Conservation (phyloP, 1,139 yeast species). For the Magnusiomyces suaveolens region DNA sequence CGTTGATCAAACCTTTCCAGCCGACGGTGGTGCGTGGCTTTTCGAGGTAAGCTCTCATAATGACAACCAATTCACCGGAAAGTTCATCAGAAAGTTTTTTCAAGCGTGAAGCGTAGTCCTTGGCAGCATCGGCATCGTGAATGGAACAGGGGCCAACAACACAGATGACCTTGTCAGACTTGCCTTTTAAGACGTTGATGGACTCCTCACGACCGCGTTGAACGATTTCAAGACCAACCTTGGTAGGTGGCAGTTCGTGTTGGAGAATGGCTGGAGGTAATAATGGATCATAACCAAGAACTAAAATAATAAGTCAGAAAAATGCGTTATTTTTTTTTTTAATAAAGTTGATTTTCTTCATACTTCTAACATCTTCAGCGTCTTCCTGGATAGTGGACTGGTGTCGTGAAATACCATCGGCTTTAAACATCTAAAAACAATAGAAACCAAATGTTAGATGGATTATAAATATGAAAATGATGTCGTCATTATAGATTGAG, state of each 20-base stretch:
- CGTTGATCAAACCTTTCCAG: constrained; percentile 97
- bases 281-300: constrained; percentile 80
- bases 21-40: constrained; percentile 99
- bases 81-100: constrained; percentile 59
- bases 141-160: constrained; percentile 94
- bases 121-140: constrained; percentile 82
- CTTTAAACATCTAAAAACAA: constrained; percentile 39
- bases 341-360: constrained; percentile 18
- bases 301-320: not conserved
- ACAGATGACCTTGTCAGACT: constrained; percentile 72
- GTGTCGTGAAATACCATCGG: constrained; percentile 29
- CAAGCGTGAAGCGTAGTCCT: constrained; percentile 73
- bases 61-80: constrained; percentile 62
- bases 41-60: constrained; percentile 96
- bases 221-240: constrained; percentile 51
- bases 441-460: too few relatives aligned
- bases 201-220: constrained; percentile 68
- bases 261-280: constrained; percentile 92
- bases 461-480: too few relatives aligned
- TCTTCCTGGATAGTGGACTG: constrained; percentile 37
- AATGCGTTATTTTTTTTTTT: not conserved
- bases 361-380: constrained; percentile 78
- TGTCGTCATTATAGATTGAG: not conserved
- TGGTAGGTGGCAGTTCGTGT: constrained; percentile 70
- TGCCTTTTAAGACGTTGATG: constrained; percentile 56